phyloP scores from a whole-genome alignment of 2,329 filamentous ascomycete species.

The Pestalotiopsis fici region DNA sequence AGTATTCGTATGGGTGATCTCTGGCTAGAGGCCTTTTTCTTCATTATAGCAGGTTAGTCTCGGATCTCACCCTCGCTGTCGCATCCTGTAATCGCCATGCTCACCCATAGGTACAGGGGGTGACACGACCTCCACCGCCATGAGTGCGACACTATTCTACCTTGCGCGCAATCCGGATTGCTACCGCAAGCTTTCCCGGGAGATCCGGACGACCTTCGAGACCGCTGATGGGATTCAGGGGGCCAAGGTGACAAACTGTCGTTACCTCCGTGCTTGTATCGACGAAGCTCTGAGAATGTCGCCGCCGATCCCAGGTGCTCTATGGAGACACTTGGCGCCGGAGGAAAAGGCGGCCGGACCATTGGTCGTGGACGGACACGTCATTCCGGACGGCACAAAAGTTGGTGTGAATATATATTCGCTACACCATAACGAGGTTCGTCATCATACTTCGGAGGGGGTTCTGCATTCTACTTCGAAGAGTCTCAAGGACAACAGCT shows the following conservation, averaged over 20 bases:
- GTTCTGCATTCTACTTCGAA: not conserved
- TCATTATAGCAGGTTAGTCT: conserved; percentile 8
- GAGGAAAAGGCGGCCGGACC: conserved; percentile 12
- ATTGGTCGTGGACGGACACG: conserved; percentile 20
- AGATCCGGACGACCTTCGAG: conserved; percentile 34
- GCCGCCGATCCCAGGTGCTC: conserved; percentile 37
- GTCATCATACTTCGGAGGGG: conserved; percentile 21
- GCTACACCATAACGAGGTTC: conserved; percentile 33
- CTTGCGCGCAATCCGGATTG: conserved; percentile 26
- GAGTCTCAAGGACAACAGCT: not conserved
- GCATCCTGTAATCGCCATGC: not conserved
- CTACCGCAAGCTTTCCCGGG: conserved; percentile 26
- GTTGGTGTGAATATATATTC: conserved; percentile 33
- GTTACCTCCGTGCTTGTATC: conserved; percentile 45
- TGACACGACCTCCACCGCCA: conserved; percentile 33
- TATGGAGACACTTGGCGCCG: conserved; percentile 30
- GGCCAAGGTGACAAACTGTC: conserved; percentile 30
- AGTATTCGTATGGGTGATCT: not conserved
- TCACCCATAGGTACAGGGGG: not conserved
- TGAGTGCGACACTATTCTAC: conserved; percentile 35
- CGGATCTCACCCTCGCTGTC: rapidly evolving
- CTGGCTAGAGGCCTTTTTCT: conserved; percentile 6
- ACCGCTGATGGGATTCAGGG: conserved; percentile 29
- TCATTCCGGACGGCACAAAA: conserved; percentile 32
- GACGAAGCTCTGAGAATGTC: conserved; percentile 47